Base-by-base conservation (phyloP, 2,329 filamentous ascomycete genomes). In the Penicillium decumbens region DNA sequence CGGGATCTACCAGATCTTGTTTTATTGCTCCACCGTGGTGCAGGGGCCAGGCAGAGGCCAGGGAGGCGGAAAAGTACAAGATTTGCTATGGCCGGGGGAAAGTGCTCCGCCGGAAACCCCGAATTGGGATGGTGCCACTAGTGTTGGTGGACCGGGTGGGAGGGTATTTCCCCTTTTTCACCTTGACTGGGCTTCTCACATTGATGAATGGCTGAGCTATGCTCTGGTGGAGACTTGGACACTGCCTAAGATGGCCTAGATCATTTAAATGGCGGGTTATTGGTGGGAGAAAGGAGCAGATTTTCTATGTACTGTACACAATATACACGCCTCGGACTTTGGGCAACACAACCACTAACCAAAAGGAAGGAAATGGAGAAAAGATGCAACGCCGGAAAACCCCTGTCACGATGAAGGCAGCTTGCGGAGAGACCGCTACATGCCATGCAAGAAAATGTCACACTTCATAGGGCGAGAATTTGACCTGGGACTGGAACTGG, bases 251-350 rank as follows among this genome's bases (percentile, higher is more conserved):
- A 20, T 8, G 27, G 37, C 13, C 12, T 27, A 15, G n/a, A 13
- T 15, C 13, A 8, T 20, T 8, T 28, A 35, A 35, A 39, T 7
- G n/a, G n/a, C n/a, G n/a, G 40, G 35, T 8, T 45, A 9, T 15
- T 27, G n/a, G n/a, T n/a, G 30, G 45, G 43, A 50, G 50, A 50
- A 55, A 58, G 37, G 51, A 51, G 49, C 55, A 57, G 50, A 51
- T 58, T 51, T 57, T 50, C 58, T 62, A 60, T 62, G 53, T 61
- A 66, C 66, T 66, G 59, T 67, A 66, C 64, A 68, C 57, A 63
- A 58, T 63, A 67, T 64, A 61, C 61, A 65, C 42, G 46, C 47
- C 20, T 13, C 29, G 37, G 33, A 37, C 33, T 33, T 45, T 28
- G 41, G 29, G 37, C 45, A 23, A 33, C 44, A 41, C 41, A 51